Conservation (phyloP, 2,329 filamentous ascomycete genomes). For the Whalleya microplaca region DNA sequence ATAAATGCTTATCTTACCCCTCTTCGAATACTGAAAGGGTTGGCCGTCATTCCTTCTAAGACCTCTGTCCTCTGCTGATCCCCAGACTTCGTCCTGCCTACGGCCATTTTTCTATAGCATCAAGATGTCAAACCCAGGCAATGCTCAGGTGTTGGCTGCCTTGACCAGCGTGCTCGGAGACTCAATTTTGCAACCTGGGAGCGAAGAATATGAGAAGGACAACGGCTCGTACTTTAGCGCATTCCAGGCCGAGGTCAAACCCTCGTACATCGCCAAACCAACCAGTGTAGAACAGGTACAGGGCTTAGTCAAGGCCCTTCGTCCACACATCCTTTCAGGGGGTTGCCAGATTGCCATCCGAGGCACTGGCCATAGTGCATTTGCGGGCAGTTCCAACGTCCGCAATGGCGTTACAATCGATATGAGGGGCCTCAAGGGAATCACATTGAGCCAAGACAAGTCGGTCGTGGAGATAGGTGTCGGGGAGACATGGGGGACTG, state of each 20-base stretch:
- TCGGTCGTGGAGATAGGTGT: slow-evolving; percentile 15
- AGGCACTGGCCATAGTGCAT: slow-evolving; percentile 19
- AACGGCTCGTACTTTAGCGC: slow-evolving; percentile 30
- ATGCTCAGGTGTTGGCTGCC: background rate
- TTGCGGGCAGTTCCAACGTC: slow-evolving; percentile 23
- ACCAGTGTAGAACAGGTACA: slow-evolving; percentile 15
- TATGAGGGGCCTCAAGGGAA: slow-evolving; percentile 18
- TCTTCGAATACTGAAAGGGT: no score
- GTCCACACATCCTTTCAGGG: slow-evolving; percentile 16
- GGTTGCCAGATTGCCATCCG: slow-evolving; percentile 19
- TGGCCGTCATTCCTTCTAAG: no score
- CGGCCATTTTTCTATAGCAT: no score
- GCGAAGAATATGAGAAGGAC: slow-evolving; percentile 18
- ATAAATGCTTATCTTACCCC: no score
- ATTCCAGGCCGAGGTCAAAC: slow-evolving; percentile 26
- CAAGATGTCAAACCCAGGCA: slow-evolving; percentile 2
- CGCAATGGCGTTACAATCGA: slow-evolving; percentile 27
- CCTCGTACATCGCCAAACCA: slow-evolving; percentile 22
- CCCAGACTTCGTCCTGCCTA: no score
- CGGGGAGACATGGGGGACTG: slow-evolving; percentile 20
- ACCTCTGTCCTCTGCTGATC: no score
- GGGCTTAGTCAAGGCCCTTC: slow-evolving; percentile 12
- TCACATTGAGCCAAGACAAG: slow-evolving; percentile 16
- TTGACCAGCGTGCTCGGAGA: background rate
- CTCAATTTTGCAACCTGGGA: slow-evolving; percentile 24